Evolutionary conservation across 1,139 yeast species (phyloP).

Genomic region (Hyphopichia pseudoburtonii): DNA sequence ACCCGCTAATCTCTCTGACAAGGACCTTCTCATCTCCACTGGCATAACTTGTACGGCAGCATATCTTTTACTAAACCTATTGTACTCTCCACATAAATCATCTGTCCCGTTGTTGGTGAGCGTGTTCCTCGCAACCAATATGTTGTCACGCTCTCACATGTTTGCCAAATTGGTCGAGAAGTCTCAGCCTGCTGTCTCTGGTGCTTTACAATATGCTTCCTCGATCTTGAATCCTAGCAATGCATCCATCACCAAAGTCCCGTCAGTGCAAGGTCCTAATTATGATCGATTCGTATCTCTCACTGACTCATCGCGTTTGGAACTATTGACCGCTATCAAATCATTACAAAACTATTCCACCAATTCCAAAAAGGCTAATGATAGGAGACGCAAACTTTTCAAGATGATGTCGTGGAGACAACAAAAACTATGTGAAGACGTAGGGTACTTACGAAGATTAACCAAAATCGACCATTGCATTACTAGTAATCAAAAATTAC

Average conservation of each 20-base stretch:
- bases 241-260: background rate
- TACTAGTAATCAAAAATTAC: conserved; percentile 42
- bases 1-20: conserved; percentile 1
- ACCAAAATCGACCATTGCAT: conserved; percentile 45
- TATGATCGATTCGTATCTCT: conserved; percentile 15
- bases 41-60: background rate
- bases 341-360: conserved; percentile 49
- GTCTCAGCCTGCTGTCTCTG: conserved; percentile 5
- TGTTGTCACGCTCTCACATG: conserved; percentile 28
- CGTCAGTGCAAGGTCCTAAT: conserved; percentile 9
- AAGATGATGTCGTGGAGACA: conserved; percentile 55
- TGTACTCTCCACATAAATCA: conserved; percentile 12
- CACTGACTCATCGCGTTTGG: conserved; percentile 22
- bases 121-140: conserved; percentile 31
- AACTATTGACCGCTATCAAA: conserved; percentile 50
- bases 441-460: conserved; percentile 58
- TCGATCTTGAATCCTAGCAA: background rate
- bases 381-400: conserved; percentile 45
- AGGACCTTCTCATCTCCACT: conserved; percentile 1
- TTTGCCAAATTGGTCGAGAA: conserved; percentile 12
- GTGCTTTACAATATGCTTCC: conserved; percentile 1
- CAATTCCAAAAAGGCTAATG: conserved; percentile 43
- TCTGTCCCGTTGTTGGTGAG: conserved; percentile 28
- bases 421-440: conserved; percentile 50
- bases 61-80: background rate